phyloP scores from a whole-genome alignment of 768 basidiomycete species.

The Lactifluus subvellereus region DNA sequence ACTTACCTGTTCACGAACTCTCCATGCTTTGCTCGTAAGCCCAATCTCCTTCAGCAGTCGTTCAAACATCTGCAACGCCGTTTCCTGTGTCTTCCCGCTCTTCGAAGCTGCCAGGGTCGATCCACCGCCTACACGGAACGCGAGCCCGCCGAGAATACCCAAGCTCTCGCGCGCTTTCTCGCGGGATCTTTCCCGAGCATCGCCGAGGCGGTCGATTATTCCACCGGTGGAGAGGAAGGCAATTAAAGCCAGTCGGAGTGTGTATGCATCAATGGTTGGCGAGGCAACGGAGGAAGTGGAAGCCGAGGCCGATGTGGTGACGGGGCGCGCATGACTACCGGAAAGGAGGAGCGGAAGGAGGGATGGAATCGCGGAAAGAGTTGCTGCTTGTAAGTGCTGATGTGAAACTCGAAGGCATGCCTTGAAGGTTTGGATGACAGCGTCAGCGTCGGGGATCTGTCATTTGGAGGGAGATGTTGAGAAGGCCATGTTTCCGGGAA shows the following conservation, averaged over 20 bases:
- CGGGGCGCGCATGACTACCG: constrained; percentile 29
- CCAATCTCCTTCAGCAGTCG: constrained; percentile 65
- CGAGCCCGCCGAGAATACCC: constrained; percentile 67
- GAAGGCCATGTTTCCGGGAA: neutral
- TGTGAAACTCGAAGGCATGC: constrained; percentile 73
- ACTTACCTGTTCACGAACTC: constrained; percentile 80
- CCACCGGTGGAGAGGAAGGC: constrained; percentile 73
- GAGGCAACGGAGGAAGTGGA: constrained; percentile 45
- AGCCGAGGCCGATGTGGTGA: constrained; percentile 37
- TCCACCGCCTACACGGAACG: constrained; percentile 53
- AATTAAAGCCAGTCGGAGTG: constrained; percentile 60
- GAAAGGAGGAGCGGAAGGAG: constrained; percentile 59
- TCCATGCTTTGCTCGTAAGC: constrained; percentile 76
- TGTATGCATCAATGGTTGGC: constrained; percentile 45
- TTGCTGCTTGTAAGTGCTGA: constrained; percentile 74
- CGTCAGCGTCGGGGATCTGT: constrained; percentile 70
- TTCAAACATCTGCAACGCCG: constrained; percentile 66
- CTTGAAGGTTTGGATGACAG: constrained; percentile 63
- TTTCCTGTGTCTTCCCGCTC: constrained; percentile 59
- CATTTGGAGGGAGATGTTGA: neutral
- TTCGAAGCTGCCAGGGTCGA: constrained; percentile 40
- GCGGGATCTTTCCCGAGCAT: constrained; percentile 62
- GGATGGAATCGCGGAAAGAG: constrained; percentile 62
- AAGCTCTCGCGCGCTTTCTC: constrained; percentile 71
- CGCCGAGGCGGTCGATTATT: constrained; percentile 77